These are phyloP conservation scores for Hymenoscyphus linearis DNA, from an alignment of 2,329 filamentous ascomycete species.

Conservation along the genomic window DNA sequence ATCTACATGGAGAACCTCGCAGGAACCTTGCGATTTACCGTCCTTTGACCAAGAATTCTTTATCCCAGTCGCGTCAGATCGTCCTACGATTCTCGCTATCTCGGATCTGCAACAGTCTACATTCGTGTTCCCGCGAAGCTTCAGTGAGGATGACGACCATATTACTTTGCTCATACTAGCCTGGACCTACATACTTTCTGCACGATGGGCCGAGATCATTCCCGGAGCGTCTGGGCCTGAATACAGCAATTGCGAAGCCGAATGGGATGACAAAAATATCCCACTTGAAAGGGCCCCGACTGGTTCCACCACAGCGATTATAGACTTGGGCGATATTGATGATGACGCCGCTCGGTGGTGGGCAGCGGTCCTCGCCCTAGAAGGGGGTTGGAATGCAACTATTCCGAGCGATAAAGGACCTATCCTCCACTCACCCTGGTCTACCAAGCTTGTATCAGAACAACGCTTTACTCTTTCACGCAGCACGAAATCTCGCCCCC, in stretches of 20 bases:
- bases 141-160: slow-evolving; percentile 15
- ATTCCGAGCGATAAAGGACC: slow-evolving; percentile 19
- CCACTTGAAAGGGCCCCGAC: slow-evolving; percentile 5
- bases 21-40: slow-evolving; percentile 19
- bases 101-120: slow-evolving; percentile 17
- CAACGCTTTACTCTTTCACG: slow-evolving; percentile 18
- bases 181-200: slow-evolving; percentile 31
- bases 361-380: slow-evolving; percentile 25
- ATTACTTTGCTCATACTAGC: slow-evolving; percentile 27
- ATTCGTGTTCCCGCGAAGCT: slow-evolving; percentile 16
- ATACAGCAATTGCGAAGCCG: slow-evolving; percentile 19
- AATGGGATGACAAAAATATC: slow-evolving; percentile 12
- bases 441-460: slow-evolving; percentile 19
- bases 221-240: slow-evolving; percentile 19
- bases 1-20: slow-evolving; percentile 21
- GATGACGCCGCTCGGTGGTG: slow-evolving; percentile 30
- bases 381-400: slow-evolving; percentile 25
- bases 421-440: slow-evolving; percentile 26
- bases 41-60: slow-evolving; percentile 23
- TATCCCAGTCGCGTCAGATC: slow-evolving; percentile 20
- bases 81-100: slow-evolving; percentile 15
- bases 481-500: slow-evolving; percentile 7
- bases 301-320: slow-evolving; percentile 7
- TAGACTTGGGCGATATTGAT: slow-evolving; percentile 26
- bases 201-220: slow-evolving; percentile 31